Evolutionary conservation across 2,329 filamentous ascomycete genomes (phyloP).

Genomic region (Colletotrichum destructivum): DNA sequence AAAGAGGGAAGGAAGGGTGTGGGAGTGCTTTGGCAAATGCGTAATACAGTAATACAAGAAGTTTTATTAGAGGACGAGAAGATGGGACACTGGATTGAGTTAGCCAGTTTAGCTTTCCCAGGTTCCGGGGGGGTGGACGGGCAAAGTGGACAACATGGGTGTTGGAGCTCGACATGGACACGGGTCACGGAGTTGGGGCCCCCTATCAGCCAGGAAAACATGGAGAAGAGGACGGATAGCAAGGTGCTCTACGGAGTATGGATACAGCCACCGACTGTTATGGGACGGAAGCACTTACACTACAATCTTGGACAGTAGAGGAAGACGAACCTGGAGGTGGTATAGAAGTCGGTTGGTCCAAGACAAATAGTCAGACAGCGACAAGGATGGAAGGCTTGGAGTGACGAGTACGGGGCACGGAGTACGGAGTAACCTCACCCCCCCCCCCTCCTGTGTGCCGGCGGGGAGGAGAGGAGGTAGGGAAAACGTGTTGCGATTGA

Average conservation of each 20-base stretch:
- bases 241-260: not conserved
- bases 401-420: not conserved
- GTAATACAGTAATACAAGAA: constrained; percentile 41
- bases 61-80: constrained; percentile 40
- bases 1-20: constrained; percentile 16
- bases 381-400: not conserved
- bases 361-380: not conserved
- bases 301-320: not conserved
- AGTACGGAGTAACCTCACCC: too few species aligned
- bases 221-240: constrained; percentile 13
- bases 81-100: constrained; percentile 33
- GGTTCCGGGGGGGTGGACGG: constrained; percentile 22
- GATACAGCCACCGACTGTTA: too few species aligned
- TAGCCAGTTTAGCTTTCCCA: constrained; percentile 38
- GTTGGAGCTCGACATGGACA: constrained; percentile 26
- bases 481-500: constrained; percentile 28
- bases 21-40: constrained; percentile 20
- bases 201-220: constrained; percentile 34
- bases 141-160: constrained; percentile 36
- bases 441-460: not conserved
- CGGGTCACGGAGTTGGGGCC: constrained; percentile 1
- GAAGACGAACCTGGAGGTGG: constrained; percentile 2
- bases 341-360: not conserved
- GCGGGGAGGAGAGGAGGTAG: not conserved
- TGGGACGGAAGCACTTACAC: not conserved